A percentile compares a stretch with the other conserved stretches of the same genome.
These are phyloP conservation scores for Ceratorhiza oryzae-sativae DNA, from an alignment of 1,284 basidiomycete species.

Conservation along the genomic window DNA sequence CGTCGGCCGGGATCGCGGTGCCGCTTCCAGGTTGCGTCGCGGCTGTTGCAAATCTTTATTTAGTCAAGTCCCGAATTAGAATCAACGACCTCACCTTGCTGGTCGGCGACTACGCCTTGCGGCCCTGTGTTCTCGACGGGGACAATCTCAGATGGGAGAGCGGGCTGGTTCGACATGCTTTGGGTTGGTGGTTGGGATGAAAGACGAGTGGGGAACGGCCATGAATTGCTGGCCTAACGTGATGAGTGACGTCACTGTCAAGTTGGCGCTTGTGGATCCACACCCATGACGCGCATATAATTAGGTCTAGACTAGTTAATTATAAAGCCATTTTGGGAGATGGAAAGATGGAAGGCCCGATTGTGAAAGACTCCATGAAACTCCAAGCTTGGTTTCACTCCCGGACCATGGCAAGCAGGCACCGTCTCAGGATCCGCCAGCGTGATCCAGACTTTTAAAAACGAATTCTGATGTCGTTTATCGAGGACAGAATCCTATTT, in stretches of 20 bases:
- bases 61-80: not conserved
- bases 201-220: not conserved
- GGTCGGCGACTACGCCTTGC: slow-evolving; percentile 19
- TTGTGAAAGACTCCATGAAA: too few species aligned
- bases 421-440: too few species aligned
- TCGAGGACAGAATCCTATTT: too few species aligned
- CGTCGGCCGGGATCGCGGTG: slow-evolving; percentile 15
- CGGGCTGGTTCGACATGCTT: slow-evolving; percentile 17
- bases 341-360: too few species aligned
- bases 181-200: not conserved
- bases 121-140: not conserved
- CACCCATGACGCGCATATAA: not conserved
- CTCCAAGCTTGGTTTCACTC: too few species aligned
- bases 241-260: not conserved
- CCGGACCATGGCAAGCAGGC: too few species aligned
- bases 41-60: not conserved
- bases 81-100: slow-evolving; percentile 10
- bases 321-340: too few species aligned
- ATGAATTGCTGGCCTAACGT: not conserved
- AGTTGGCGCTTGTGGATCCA: not conserved
- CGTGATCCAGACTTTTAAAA: too few species aligned
- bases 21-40: slow-evolving; percentile 34
- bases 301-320: too few species aligned
- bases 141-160: slow-evolving; percentile 33
- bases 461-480: too few species aligned